Conservation (phyloP, 345 rosid species). For the Lenwebbia sp. region DNA sequence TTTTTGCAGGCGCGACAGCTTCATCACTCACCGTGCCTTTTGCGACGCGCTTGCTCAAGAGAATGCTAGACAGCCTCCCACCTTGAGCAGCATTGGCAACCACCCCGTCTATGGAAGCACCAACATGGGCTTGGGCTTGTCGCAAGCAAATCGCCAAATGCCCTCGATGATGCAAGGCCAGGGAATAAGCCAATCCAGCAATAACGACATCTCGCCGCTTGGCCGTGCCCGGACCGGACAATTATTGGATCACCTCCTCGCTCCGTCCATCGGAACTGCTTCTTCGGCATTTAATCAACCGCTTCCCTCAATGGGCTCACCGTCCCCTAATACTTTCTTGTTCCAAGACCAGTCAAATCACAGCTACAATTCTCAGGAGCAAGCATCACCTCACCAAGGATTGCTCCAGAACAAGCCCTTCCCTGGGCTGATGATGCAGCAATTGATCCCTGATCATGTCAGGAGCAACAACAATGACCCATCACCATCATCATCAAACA, state of each 20-base stretch:
- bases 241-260: not conserved
- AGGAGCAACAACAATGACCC: not conserved
- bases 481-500: not conserved
- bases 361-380: not conserved
- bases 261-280: not conserved
- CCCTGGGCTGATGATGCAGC: not conserved
- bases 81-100: conserved; percentile 34
- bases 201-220: not conserved
- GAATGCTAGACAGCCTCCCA: conserved; percentile 61
- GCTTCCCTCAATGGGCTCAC: conserved; percentile 7
- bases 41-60: conserved; percentile 82
- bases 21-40: conserved; percentile 74
- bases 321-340: not conserved
- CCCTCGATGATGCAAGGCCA: not conserved
- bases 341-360: not conserved
- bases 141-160: conserved; percentile 15
- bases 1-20: conserved; percentile 63
- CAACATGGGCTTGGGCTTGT: conserved; percentile 44
- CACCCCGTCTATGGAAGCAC: not conserved
- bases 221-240: not conserved
- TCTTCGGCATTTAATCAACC: conserved; percentile 45
- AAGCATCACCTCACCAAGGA: not conserved
- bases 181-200: not conserved
- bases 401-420: not conserved
- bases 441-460: not conserved